Conservation (phyloP, 371 early-diverging fungal species). For the Globomyces sp. region DNA sequence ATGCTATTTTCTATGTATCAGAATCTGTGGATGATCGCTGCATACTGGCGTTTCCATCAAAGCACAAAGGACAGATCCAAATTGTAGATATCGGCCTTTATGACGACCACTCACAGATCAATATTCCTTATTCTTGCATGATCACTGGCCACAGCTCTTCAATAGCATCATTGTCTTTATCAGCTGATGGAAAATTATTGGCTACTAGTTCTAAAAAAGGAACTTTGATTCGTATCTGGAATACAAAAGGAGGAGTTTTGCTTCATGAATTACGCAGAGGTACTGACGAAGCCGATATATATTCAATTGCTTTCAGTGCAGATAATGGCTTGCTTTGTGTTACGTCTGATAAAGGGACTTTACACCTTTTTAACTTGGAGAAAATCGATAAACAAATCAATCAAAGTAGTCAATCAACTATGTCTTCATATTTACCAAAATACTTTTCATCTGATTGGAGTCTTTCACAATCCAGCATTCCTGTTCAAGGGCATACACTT, state of each 20-base stretch:
- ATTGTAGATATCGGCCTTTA: slow-evolving; percentile 64
- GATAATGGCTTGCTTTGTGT: slow-evolving; percentile 78
- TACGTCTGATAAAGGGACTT: slow-evolving; percentile 89
- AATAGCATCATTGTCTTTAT: slow-evolving; percentile 71
- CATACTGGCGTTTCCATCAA: slow-evolving; percentile 45
- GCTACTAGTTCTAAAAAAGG: slow-evolving; percentile 55
- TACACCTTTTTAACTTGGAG: slow-evolving; percentile 83
- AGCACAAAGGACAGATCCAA: slow-evolving; percentile 79
- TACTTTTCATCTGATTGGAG: background rate
- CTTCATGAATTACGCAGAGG: slow-evolving; percentile 87
- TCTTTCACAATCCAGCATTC: too few relatives aligned
- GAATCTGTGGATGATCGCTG: slow-evolving; percentile 15
- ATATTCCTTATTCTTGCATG: slow-evolving; percentile 56
- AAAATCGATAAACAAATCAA: background rate
- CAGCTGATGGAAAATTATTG: slow-evolving; percentile 26
- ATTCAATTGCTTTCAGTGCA: slow-evolving; percentile 78
- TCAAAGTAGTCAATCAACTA: background rate
- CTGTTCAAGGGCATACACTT: too few relatives aligned
- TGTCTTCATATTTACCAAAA: background rate
- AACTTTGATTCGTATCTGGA: slow-evolving; percentile 88
- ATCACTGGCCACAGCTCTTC: slow-evolving; percentile 82
- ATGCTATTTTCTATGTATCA: too few relatives aligned
- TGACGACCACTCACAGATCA: slow-evolving; percentile 1
- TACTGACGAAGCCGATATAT: slow-evolving; percentile 86
- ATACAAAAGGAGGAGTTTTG: slow-evolving; percentile 70